Evolutionary conservation across 352 stramenopile genomes (phyloP).

Genomic region (Phytopythium helicoides): DNA sequence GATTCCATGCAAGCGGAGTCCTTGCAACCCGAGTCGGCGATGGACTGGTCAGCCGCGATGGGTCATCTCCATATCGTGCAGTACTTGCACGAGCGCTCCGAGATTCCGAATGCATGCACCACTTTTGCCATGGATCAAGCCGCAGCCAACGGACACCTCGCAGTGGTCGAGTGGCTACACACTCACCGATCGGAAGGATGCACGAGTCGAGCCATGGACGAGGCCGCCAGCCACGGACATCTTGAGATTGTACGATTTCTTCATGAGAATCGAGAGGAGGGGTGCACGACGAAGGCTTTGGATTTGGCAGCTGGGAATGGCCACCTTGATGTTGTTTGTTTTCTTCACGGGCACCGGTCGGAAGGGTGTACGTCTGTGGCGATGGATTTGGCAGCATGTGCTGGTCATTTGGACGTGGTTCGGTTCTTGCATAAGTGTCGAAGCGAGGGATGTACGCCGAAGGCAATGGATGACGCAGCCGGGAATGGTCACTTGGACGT

Average conservation of each 20-base stretch:
- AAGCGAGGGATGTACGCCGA: constrained; percentile 17
- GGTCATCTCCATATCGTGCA: constrained; percentile 12
- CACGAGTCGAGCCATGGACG: constrained; percentile 23
- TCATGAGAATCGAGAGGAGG: constrained; percentile 16
- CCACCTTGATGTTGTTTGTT: constrained; percentile 30
- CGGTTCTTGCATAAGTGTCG: not conserved
- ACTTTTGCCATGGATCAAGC: constrained; percentile 15
- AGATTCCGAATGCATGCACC: constrained; percentile 4
- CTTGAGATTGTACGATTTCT: constrained; percentile 35
- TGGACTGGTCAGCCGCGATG: constrained; percentile 10
- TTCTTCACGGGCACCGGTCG: constrained; percentile 30
- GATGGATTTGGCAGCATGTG: constrained; percentile 24
- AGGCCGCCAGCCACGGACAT: constrained; percentile 27
- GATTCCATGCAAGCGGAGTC: too few relatives aligned
- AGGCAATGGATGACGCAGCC: constrained; percentile 15
- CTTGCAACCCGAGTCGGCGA: constrained; percentile 11
- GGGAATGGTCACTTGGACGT: constrained; percentile 11
- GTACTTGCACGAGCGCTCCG: constrained; percentile 10
- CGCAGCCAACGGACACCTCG: constrained; percentile 15
- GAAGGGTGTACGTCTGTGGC: constrained; percentile 27
- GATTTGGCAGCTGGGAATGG: constrained; percentile 22
- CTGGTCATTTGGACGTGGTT: constrained; percentile 23
- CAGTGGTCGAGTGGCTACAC: constrained; percentile 16
- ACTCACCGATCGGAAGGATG: constrained; percentile 14
- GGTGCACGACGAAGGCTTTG: constrained; percentile 23